Base-by-base conservation (phyloP, 768 basidiomycete genomes). In the Podaxis sp. region DNA sequence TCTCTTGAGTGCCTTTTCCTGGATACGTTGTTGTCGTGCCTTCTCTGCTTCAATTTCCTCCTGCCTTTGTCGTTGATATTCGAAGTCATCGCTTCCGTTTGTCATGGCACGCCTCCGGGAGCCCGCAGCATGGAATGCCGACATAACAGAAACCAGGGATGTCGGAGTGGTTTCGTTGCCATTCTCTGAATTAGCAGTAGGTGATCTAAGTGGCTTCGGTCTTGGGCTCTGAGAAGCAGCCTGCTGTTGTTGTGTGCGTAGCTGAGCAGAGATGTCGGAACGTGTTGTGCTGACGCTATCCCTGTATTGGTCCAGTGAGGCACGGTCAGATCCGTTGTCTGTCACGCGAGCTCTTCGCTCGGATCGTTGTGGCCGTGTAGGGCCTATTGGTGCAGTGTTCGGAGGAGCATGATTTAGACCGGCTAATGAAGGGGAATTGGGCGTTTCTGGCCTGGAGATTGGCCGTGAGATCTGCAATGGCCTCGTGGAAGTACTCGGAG, bases 91-190 rank as follows among this genome's bases (percentile, higher is more conserved):
- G 54, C 77, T 78, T 36, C 82, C 84, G 58, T 82, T 80, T 13
- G 80, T 77, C 72, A 80, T 80, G 13, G 78, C 81, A 41, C 85
- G 85, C 65, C 80, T 79, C 38, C 86, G 79, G n/a, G 79, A 76
- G 49, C 85, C 87, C 3, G 87, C 86, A 56, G 82, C 81, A 70
- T 86, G 84, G 72, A 93, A 93, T 24, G 90, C 89, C 60, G 88
- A 84, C 69, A 92, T 75, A 13, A 82, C 89, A 53, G 80, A 79
- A 15, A 77, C 76, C 40, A 90, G 71, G 13, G 84, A 76, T 2
- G 81, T 78, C 28, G 85, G 82, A 0, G 80, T 79, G 5, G 78
- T 74, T 53, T 71, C 63, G 58, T 73, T 73, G 22, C 73, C 77
- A 58, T 75, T 73, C 44, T 77, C 74, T 24, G 69, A 66, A 26